Percentiles rank a stretch among this genome's conserved stretches.
Evolutionary conservation across 257 asterid genomes (phyloP).

Genomic region (Scutellaria baicalensis): DNA sequence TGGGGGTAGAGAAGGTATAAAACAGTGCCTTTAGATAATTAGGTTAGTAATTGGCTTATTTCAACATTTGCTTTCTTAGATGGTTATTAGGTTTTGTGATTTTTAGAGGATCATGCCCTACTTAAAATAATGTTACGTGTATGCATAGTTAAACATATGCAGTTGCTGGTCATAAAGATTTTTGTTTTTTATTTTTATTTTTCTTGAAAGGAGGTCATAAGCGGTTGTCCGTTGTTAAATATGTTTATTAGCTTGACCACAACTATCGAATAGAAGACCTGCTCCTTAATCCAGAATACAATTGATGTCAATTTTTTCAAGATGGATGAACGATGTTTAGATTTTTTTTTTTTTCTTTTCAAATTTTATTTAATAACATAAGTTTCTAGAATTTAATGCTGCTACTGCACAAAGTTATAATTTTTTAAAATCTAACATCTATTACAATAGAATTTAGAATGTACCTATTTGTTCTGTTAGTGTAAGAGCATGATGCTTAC

Average conservation of each 20-base stretch:
- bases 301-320: not conserved
- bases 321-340: too few relatives aligned
- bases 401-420: not conserved
- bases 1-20: not conserved
- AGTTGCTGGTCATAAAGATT: not conserved
- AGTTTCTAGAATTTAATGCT: not conserved
- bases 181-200: too few relatives aligned
- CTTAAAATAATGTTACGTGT: not conserved
- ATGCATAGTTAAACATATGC: not conserved
- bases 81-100: not conserved
- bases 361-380: not conserved
- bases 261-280: not conserved
- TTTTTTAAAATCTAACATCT: not conserved
- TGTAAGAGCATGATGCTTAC: not conserved
- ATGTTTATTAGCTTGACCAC: not conserved
- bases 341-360: not conserved
- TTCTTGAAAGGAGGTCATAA: too few relatives aligned
- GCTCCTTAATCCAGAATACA: not conserved
- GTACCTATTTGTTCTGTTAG: not conserved
- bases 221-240: not conserved
- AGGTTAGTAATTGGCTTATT: not conserved
- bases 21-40: not conserved
- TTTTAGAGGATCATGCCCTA: not conserved
- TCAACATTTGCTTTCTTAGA: not conserved
- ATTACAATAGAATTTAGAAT: not conserved